Evolutionary conservation across 169 alveolate genomes (phyloP).

Genomic region (Cyclospora cayetanensis): DNA sequence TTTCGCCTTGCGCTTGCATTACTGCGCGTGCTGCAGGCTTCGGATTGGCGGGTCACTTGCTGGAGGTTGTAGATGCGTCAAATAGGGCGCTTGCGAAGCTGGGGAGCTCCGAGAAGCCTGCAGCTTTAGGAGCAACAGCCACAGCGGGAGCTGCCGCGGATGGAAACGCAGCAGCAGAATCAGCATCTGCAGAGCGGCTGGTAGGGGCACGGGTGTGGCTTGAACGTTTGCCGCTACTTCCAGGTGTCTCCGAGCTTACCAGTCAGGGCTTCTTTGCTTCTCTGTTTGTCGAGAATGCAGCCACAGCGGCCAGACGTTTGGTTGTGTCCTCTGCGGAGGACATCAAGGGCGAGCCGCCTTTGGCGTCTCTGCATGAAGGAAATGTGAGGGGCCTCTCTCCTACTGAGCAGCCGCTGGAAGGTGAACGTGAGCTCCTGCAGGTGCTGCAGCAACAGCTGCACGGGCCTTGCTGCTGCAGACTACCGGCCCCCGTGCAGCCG

Average conservation of each 20-base stretch:
- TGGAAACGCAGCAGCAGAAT: not conserved
- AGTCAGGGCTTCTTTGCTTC: not conserved
- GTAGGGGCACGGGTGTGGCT: conserved; percentile 23
- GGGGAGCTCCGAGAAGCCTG: not conserved
- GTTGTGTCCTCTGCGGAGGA: not conserved
- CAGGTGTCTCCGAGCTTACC: conserved; percentile 8
- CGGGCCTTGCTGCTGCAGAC: conserved; percentile 22
- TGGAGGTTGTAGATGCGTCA: conserved; percentile 59
- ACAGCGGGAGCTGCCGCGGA: conserved; percentile 1
- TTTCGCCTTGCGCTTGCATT: not conserved
- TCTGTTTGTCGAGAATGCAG: conserved; percentile 25
- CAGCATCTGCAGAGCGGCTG: conserved; percentile 39
- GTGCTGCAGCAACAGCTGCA: conserved; percentile 29
- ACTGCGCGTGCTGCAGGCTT: conserved; percentile 38
- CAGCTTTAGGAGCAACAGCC: not conserved
- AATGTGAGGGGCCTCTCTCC: conserved; percentile 28
- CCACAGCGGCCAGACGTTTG: conserved; percentile 1
- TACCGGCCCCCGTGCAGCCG: not conserved
- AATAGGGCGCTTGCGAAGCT: not conserved
- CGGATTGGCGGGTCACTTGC: conserved; percentile 68
- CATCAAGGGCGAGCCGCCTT: not conserved
- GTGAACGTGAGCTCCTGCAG: conserved; percentile 13
- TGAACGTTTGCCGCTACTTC: not conserved
- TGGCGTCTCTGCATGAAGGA: conserved; percentile 15
- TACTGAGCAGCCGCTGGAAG: not conserved